These are phyloP conservation scores for Musa itinerans DNA, from an alignment of 176 grass and related monocot species.

Conservation along the genomic window DNA sequence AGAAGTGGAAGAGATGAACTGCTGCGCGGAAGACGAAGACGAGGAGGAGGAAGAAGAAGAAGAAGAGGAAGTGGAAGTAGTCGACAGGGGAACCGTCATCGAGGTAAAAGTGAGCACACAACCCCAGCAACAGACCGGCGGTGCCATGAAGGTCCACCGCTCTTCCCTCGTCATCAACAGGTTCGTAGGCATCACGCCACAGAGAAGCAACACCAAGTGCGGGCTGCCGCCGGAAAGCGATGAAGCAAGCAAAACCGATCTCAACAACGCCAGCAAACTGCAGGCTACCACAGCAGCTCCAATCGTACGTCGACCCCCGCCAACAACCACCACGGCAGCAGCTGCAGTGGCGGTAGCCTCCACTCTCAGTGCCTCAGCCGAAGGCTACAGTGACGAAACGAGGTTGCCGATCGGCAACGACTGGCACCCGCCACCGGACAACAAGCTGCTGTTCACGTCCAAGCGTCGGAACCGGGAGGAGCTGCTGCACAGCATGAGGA, in stretches of 20 bases:
- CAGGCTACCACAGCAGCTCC: neutral
- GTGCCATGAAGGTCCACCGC: slow-evolving; percentile 48
- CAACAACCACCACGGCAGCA: slow-evolving; percentile 51
- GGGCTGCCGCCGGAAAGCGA: neutral
- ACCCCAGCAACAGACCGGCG: slow-evolving; percentile 29
- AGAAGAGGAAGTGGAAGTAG: slow-evolving; percentile 82
- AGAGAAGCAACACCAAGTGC: neutral
- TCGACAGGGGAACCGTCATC: slow-evolving; percentile 75
- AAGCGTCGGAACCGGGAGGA: slow-evolving; percentile 43
- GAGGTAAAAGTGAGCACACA: slow-evolving; percentile 95
- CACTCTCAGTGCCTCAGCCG: neutral
- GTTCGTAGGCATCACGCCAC: slow-evolving; percentile 78
- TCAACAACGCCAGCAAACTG: neutral
- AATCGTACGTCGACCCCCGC: slow-evolving; percentile 34
- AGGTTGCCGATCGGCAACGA: neutral
- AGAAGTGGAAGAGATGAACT: neutral
- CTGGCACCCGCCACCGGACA: slow-evolving; percentile 12
- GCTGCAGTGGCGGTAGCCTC: slow-evolving; percentile 57
- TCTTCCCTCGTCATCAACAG: slow-evolving; percentile 95
- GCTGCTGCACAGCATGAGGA: slow-evolving; percentile 61
- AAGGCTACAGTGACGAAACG: slow-evolving; percentile 20
- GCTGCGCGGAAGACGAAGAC: slow-evolving; percentile 5
- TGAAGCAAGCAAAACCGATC: neutral
- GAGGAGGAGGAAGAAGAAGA: slow-evolving; percentile 28
- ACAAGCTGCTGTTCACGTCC: slow-evolving; percentile 71